Evolutionary conservation across 2,329 filamentous ascomycete genomes (phyloP), one percentile per base, ranked within the genome.

Genomic region (Dactylellina sp.): DNA sequence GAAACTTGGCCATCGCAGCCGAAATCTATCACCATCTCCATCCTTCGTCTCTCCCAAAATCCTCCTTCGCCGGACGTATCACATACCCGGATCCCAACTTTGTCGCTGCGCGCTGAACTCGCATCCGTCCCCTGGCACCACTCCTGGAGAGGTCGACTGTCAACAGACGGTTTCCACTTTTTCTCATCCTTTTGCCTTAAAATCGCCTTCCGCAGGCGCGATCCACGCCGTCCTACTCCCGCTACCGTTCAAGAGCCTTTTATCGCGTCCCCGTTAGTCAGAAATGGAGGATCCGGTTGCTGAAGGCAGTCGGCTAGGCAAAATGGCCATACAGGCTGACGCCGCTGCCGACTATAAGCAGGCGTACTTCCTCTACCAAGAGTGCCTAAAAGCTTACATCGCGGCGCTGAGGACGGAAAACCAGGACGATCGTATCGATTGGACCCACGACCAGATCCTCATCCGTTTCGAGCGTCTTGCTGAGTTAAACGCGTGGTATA

Each of bases 401-500:
- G 68, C 55, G 39, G 68, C 68, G 35, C 68, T 72, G 12, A 72
- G 50, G 39, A 25, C 25, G 37, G 68, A 72, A 56, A 55, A 55
- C 39, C 68, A 72, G 28, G 68, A 72, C 16, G 68, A 72, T 18
- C 60, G 68, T 20, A 60, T 72, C 60, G 68, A 65, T 12, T 72
- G 68, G 68, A 72, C 68, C 47, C 53, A 72, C 44, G 68, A 65
- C 2, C 68, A 72, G 37, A 60, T 72, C 39, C 68, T 72, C 55
- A 72, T 72, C 47, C 68, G 68, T 18, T 72, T 65, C 60, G 68
- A 72, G 47, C 68, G 68, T 49, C 68, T 72, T 14, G 68, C 68
- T 46, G 68, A 72, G 28, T 46, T 72, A 60, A 72, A 72, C 68
- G 68, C 68, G 60, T 72, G 68, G 68, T 72, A 72, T 39, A 72